Evolutionary conservation across 192 early-diverging fungal genomes (phyloP).

Genomic region (Backusella psychrophila): DNA sequence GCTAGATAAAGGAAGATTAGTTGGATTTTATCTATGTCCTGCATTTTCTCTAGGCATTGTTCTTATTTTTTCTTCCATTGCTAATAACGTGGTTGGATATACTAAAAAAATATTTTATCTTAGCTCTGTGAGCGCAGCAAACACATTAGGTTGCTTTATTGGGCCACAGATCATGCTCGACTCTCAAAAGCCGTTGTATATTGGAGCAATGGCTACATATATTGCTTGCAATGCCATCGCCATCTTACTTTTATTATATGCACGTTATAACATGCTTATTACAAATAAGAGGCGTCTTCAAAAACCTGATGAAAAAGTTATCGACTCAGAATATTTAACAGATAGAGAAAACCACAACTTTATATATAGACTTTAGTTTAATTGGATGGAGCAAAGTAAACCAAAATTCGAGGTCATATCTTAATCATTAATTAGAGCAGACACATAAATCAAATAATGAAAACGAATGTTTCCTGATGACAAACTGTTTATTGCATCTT

Average conservation of each 20-base stretch:
- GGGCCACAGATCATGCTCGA: slow-evolving; percentile 21
- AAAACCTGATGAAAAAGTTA: neutral
- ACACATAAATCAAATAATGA: no score
- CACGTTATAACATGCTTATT: slow-evolving; percentile 12
- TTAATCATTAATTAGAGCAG: no score
- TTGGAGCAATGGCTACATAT: slow-evolving; percentile 20
- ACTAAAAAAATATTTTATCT: slow-evolving; percentile 18
- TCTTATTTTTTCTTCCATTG: neutral
- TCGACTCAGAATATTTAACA: neutral
- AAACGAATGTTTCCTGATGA: no score
- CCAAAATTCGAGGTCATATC: no score
- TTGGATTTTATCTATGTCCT: slow-evolving; percentile 15
- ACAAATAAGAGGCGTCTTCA: neutral
- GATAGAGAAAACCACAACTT: neutral
- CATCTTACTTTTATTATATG: neutral
- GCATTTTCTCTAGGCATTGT: neutral
- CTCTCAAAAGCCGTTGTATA: slow-evolving; percentile 15
- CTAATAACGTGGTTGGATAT: slow-evolving; percentile 12
- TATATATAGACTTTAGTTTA: neutral
- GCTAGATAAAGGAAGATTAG: neutral
- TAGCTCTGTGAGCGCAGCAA: neutral
- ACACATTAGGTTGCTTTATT: slow-evolving; percentile 17
- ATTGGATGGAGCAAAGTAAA: neutral
- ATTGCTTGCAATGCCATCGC: neutral
- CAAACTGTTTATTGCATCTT: no score